Evolutionary conservation across 1,139 yeast genomes (phyloP), one percentile per base, ranked within the genome.

Genomic region (Suhomyces terraborum): DNA sequence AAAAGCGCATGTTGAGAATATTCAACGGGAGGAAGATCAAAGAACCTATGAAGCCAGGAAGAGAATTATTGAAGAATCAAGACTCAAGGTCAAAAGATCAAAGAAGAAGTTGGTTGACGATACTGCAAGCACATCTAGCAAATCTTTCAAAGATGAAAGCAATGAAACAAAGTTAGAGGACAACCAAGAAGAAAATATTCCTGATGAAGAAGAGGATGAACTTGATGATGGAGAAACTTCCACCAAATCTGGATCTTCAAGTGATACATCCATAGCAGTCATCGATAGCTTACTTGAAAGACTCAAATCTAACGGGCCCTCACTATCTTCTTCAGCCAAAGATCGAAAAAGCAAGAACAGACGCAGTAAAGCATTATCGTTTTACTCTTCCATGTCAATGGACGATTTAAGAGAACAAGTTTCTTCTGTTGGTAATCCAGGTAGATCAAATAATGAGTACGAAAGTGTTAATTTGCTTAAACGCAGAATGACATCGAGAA

Each of bases 21-120:
- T 73, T 22, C 77, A 72, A 51, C 58, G 65, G 41, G 79, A 73
- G 52, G 79, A 73, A 54, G 78, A 73, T 31, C 73, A 67, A 40
- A 53, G 68, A 32, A 62, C 66, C 0, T 66, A 69, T 32, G 75
- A 69, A 36, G 62, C 66, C 1, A 59, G 74, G 43, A 69, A 69
- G 52, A 63, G 54, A 46, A 51, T 59, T 40, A 55, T 67, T 32
- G 73, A 69, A 46, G 67, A 59, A 18, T 52, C 61, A 38, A 50
- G 47, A 21, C 24, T 32, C 42, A 50, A 42, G 27, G 40, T 45
- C 18, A 46, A 35, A 45, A 38, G 35, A 20, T 36, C 40, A 19
- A 38, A 27, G 37, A 45, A 31, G 30, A 38, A 32, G 25, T 40
- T 29, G 4, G 8, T 21, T 1, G 32, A 30, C n/a, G 32, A 20